These are phyloP conservation scores for Fraxinus quadrangulata DNA, from an alignment of 257 asterid genomes.

Conservation along the genomic window DNA sequence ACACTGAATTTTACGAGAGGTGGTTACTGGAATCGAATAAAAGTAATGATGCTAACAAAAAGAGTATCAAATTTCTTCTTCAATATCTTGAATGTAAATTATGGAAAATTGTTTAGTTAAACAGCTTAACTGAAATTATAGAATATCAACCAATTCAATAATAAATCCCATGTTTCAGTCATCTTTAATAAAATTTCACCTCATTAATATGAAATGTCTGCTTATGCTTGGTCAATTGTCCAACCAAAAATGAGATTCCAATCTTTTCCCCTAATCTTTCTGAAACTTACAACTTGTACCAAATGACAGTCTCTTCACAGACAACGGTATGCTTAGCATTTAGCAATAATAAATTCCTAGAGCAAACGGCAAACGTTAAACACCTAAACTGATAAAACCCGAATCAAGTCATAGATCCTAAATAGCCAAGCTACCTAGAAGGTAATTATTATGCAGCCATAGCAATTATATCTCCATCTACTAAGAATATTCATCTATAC, in stretches of 20 bases:
- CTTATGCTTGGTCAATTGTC: neutral
- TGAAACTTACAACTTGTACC: neutral
- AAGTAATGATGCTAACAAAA: neutral
- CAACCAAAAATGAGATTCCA: neutral
- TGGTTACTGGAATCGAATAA: too few species aligned
- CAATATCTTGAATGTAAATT: neutral
- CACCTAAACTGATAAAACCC: too few species aligned
- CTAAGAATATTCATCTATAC: neutral
- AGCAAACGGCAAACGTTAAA: too few species aligned
- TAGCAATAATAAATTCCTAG: too few species aligned
- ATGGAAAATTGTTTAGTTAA: neutral
- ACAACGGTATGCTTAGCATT: too few species aligned
- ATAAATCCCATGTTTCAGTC: neutral
- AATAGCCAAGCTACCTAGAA: too few species aligned
- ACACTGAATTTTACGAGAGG: neutral
- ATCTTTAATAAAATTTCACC: neutral
- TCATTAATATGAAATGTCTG: neutral
- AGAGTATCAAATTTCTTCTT: neutral
- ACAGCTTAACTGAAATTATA: neutral
- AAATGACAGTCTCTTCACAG: too few species aligned
- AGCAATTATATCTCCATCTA: neutral
- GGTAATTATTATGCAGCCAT: neutral
- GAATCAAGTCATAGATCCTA: too few species aligned
- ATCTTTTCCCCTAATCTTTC: neutral
- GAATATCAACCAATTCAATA: neutral